phyloP scores from a whole-genome alignment of 2,329 filamentous ascomycete species.

The Pseudodiploospora longispora region DNA sequence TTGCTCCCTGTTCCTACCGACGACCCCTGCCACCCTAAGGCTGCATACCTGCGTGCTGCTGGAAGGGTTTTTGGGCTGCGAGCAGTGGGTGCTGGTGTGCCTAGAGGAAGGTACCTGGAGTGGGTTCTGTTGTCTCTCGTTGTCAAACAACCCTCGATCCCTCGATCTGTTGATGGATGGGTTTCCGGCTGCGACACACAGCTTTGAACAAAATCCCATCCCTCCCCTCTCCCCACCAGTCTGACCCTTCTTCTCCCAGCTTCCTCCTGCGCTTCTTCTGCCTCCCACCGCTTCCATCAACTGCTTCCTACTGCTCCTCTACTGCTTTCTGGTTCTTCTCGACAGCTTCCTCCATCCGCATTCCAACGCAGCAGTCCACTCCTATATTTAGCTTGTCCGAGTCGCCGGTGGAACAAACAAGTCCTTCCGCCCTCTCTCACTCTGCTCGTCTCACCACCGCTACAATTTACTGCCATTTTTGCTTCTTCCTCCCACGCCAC shows the following conservation, averaged over 20 bases:
- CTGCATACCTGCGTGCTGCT: not conserved
- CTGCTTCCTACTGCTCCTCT: not conserved
- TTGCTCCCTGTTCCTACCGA: constrained; percentile 4
- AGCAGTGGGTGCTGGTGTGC: constrained; percentile 9
- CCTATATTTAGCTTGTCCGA: no score
- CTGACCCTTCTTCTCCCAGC: constrained; percentile 3
- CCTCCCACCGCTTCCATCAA: not conserved
- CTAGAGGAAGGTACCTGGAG: constrained; percentile 10
- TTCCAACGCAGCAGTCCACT: no score
- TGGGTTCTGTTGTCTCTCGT: constrained; percentile 6
- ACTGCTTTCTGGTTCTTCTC: not conserved
- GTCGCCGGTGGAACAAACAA: no score
- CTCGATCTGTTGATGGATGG: constrained; percentile 26
- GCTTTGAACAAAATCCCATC: constrained; percentile 21
- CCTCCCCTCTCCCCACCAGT: constrained; percentile 12
- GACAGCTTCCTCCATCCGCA: no score
- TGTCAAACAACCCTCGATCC: constrained; percentile 20
- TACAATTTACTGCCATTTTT: not conserved
- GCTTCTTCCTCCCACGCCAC: not conserved
- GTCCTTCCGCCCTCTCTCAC: not conserved
- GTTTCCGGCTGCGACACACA: constrained; percentile 23
- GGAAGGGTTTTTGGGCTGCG: constrained; percentile 5
- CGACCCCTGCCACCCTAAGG: not conserved
- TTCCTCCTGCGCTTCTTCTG: constrained; percentile 3
- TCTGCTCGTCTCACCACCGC: not conserved